Base-by-base conservation (phyloP, 495 filamentous ascomycete genomes). In the Neurospora discreta region DNA sequence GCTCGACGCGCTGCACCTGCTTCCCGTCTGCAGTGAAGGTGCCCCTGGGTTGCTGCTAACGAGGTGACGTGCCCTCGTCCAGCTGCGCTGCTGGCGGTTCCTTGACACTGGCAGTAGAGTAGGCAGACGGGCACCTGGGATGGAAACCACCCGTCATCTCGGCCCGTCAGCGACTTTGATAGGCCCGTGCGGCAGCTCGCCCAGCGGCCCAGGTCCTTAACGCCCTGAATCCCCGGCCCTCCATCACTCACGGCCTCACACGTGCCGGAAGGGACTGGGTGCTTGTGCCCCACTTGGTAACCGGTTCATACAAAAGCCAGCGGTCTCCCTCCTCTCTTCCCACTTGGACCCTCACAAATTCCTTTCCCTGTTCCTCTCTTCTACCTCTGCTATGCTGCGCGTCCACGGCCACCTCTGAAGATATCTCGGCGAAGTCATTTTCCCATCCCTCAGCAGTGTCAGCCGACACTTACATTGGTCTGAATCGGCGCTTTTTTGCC, bases 221-320 rank as follows among this genome's bases (percentile, higher is more conserved):
- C 7, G 38, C 5, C 38, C 7, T 7, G 38, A 38, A 8, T 38
- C 38, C 38, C 38, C 38, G 38, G 38, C 38, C 39, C 26, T 69
- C 46, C 65, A 39, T 69, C 26, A 67, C 43, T 60, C 44, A 70
- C 30, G 60, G 46, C 71, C 60, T 68, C 72, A 71, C 78, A 75
- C 74, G 71, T 71, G 72, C 72, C 67, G 68, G 40, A 69, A 60
- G 52, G 52, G 52, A 65, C 52, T 65, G 52, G 23, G 52, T 33
- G 52, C 52, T 11, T 33, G 36, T 30, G 69, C 74, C 74, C 74
- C 74, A 74, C 74, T 36, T 71, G 70, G 41, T 69, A 68, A 40
- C 39, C 69, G 52, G 46, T 78, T 78, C 69, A 73, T 78, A 78
- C 74, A 80, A 80, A 80, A 78, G 71, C 71, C 36, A 43, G 60